A percentile compares a stretch with the other conserved stretches of the same genome.
phyloP scores from a whole-genome alignment of 2,329 filamentous ascomycete species.

The Proliferodiscus dingleyae region DNA sequence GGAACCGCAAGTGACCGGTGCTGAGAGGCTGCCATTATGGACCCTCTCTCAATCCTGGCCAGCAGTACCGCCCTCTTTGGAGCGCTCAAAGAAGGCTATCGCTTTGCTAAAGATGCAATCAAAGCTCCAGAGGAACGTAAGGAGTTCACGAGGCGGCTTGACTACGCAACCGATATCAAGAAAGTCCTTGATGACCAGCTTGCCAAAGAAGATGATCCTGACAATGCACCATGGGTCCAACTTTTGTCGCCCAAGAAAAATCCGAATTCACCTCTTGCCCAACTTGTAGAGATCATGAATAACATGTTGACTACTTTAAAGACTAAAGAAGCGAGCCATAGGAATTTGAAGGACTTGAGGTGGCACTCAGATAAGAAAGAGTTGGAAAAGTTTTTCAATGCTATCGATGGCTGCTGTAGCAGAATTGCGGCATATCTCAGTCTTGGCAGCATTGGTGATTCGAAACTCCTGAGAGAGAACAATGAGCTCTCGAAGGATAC shows the following conservation, averaged over 20 bases:
- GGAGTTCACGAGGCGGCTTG: conserved; percentile 12
- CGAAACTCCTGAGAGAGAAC: not conserved
- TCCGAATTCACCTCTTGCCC: conserved; percentile 6
- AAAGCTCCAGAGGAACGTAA: conserved; percentile 10
- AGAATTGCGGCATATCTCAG: conserved; percentile 3
- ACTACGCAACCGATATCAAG: conserved; percentile 3
- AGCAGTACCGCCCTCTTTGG: conserved; percentile 14
- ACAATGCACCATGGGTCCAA: not conserved
- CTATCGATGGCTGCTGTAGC: conserved; percentile 9
- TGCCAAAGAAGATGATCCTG: conserved; percentile 3
- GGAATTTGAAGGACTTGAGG: conserved; percentile 10
- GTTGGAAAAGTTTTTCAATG: conserved; percentile 7
- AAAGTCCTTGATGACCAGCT: conserved; percentile 3
- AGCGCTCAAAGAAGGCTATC: conserved; percentile 7
- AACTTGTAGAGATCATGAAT: conserved; percentile 4
- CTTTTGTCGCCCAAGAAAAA: not conserved
- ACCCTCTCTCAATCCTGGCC: conserved; percentile 11
- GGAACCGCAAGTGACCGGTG: too few species aligned
- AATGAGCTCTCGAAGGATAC: conserved; percentile 2
- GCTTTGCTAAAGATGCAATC: conserved; percentile 12
- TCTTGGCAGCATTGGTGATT: not conserved
- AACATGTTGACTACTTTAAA: conserved; percentile 5
- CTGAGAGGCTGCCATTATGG: conserved; percentile 2
- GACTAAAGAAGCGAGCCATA: not conserved
- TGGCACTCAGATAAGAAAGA: conserved; percentile 17